Evolutionary conservation across 73 alveolate genomes (phyloP).

Genomic region (Uronychia binucleata): DNA sequence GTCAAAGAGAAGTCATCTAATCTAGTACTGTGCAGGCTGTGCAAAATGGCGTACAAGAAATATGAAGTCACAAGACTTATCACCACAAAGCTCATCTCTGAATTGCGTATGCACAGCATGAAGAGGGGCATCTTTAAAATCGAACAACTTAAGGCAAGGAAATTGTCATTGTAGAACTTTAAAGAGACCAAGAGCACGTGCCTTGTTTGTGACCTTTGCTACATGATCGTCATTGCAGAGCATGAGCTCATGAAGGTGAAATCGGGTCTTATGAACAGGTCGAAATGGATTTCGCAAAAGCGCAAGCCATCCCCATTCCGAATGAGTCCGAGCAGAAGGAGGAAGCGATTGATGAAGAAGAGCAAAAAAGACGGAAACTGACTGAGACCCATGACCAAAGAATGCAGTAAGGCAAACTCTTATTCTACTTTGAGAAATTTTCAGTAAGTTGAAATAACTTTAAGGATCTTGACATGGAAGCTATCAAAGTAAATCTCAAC

Average conservation of each 20-base stretch:
- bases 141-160: slow-evolving; percentile 19
- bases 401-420: slow-evolving; percentile 80
- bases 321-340: background rate
- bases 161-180: background rate
- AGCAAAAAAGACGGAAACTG: background rate
- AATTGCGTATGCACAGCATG: slow-evolving; percentile 11
- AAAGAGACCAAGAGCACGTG: slow-evolving; percentile 8
- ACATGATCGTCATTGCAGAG: slow-evolving; percentile 90
- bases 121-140: slow-evolving; percentile 36
- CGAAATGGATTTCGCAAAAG: slow-evolving; percentile 81
- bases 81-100: slow-evolving; percentile 30
- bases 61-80: slow-evolving; percentile 45
- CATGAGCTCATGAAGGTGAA: slow-evolving; percentile 78
- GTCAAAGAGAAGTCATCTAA: slow-evolving; percentile 27
- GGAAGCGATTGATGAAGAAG: background rate
- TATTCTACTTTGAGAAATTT: slow-evolving; percentile 76
- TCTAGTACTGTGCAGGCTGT: slow-evolving; percentile 50
- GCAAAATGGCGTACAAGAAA: slow-evolving; percentile 37
- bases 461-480: too few relatives aligned
- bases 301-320: slow-evolving; percentile 73
- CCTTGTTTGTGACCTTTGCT: slow-evolving; percentile 91
- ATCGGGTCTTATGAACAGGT: slow-evolving; percentile 41
- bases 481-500: too few relatives aligned
- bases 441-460: too few relatives aligned
- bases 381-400: slow-evolving; percentile 65